Percentiles rank a stretch among this genome's conserved stretches.
Conservation (phyloP, 305 asterid species). For the Ilex paraguariensis region DNA sequence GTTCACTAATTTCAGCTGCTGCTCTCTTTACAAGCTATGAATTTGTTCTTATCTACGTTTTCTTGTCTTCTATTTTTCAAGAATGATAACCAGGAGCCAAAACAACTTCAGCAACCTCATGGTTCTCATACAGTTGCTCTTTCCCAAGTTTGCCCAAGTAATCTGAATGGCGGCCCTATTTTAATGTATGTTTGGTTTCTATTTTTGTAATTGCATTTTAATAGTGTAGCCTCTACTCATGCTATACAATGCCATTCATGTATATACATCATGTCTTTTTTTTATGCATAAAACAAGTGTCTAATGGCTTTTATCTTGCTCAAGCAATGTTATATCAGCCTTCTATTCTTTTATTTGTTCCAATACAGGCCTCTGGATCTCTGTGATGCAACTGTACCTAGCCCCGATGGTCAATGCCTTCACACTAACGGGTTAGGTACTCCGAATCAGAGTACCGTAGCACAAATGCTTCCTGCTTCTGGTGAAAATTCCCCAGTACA, state of each 20-base stretch:
- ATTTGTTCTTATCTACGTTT: conserved; percentile 7
- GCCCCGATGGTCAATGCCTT: conserved; percentile 65
- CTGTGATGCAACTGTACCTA: conserved; percentile 43
- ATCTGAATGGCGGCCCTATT: conserved; percentile 54
- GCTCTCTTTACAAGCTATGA: conserved; percentile 8
- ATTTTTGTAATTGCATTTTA: background rate
- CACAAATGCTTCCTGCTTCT: conserved; percentile 20
- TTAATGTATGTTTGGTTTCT: conserved; percentile 43
- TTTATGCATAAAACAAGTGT: too few relatives aligned
- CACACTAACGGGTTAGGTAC: conserved; percentile 43
- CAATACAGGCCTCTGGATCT: conserved; percentile 77
- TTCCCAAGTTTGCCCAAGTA: conserved; percentile 56
- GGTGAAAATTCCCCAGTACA: conserved; percentile 46
- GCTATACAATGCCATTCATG: too few relatives aligned
- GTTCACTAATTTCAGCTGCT: background rate
- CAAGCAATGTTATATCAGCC: too few relatives aligned
- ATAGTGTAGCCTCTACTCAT: too few relatives aligned
- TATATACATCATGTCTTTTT: too few relatives aligned
- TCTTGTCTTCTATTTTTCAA: conserved; percentile 15
- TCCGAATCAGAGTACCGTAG: conserved; percentile 45
- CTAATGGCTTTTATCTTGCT: too few relatives aligned
- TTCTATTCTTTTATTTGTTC: conserved; percentile 12
- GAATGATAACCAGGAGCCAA: conserved; percentile 54
- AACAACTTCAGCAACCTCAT: conserved; percentile 59
- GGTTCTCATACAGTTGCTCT: conserved; percentile 62